Base-by-base conservation (phyloP, 441 rosid genomes). In the Jatropha multifida region DNA sequence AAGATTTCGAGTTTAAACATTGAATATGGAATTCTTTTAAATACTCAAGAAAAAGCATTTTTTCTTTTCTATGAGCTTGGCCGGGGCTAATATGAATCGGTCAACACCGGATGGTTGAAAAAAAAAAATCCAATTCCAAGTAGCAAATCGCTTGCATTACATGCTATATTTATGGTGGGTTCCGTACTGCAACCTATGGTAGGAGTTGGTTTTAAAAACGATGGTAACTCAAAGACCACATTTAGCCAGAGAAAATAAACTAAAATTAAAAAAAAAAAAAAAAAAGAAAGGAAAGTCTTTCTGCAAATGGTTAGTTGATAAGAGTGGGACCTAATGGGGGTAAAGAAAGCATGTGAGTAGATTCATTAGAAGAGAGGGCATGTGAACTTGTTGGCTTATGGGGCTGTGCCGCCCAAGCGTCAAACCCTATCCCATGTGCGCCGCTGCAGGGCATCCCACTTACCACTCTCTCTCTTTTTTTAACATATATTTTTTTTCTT, bases 391-490 rank as follows among this genome's bases (percentile, higher is more conserved):
- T 74, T 82, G 73, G 78, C 40, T 71, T 41, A 44, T 71, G 64
- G 80, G 83, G 76, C 61, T 67, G 72, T 81, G 84, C 82, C 83
- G 54, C 83, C 81, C 77, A 42, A 69, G 65, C 72, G 78, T 65
- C 81, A 38, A 79, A 78, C 84, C 84, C 84, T 65, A 71, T 76
- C 77, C 88, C 90, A 84, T 85, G 88, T 87, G 88, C 85, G 78
- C 82, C 85, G 87, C 77, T 79, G 82, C 82, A 69, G 86, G 78
- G 82, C 75, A 77, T 80, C 83, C 85, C 88, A 78, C 85, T 83
- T 20, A 40, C 61, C 79, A 42, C 4, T n/a, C 37, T 0, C 46
- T 38, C 13, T 58, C 5, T 55, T 14, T 27, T 14, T 55, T 37
- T 32, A 32, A 32, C 32, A 32, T 32, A 11, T 54, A 37, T 23